These are phyloP conservation scores for Wallacemonas sp. DNA, from an alignment of 208 protist genomes.

Conservation along the genomic window DNA sequence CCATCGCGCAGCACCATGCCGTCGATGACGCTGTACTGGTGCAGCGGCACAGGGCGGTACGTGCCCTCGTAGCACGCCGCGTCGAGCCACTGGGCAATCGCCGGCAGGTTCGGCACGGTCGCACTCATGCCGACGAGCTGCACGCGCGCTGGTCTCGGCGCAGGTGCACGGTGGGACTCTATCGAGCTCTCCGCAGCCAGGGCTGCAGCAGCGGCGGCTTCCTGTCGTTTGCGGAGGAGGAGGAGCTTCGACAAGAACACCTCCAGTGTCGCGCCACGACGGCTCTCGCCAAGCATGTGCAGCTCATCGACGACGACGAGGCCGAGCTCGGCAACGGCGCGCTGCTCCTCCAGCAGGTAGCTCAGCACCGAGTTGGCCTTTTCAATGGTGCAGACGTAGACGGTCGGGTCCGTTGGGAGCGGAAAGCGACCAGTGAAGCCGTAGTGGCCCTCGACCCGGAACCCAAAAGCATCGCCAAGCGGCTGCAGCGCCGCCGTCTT, in stretches of 20 bases:
- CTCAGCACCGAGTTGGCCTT: slow-evolving; percentile 93
- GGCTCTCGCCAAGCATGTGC: slow-evolving; percentile 93
- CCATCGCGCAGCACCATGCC: slow-evolving; percentile 57
- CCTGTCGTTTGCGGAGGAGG: slow-evolving; percentile 19
- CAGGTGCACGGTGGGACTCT: background rate
- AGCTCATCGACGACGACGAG: slow-evolving; percentile 94
- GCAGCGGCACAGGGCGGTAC: slow-evolving; percentile 83
- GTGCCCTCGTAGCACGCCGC: slow-evolving; percentile 68
- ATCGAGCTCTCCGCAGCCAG: background rate
- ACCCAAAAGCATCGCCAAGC: slow-evolving; percentile 61
- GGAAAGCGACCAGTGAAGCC: slow-evolving; percentile 71
- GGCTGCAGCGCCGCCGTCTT: slow-evolving; percentile 74
- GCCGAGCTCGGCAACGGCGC: slow-evolving; percentile 61
- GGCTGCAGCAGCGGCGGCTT: background rate
- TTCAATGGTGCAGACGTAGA: slow-evolving; percentile 94
- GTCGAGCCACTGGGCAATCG: slow-evolving; percentile 80
- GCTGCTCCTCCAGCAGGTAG: slow-evolving; percentile 70
- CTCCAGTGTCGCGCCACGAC: slow-evolving; percentile 86
- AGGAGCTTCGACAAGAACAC: slow-evolving; percentile 85
- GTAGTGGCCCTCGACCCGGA: slow-evolving; percentile 85
- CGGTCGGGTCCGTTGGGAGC: slow-evolving; percentile 33
- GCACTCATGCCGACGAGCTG: slow-evolving; percentile 95
- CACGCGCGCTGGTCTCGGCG: slow-evolving; percentile 21
- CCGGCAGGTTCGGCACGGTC: slow-evolving; percentile 87
- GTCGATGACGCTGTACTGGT: slow-evolving; percentile 67